Evolutionary conservation across 2,329 filamentous ascomycete genomes (phyloP), one percentile per base, ranked within the genome.

Genomic region (Huntiella omanensis): DNA sequence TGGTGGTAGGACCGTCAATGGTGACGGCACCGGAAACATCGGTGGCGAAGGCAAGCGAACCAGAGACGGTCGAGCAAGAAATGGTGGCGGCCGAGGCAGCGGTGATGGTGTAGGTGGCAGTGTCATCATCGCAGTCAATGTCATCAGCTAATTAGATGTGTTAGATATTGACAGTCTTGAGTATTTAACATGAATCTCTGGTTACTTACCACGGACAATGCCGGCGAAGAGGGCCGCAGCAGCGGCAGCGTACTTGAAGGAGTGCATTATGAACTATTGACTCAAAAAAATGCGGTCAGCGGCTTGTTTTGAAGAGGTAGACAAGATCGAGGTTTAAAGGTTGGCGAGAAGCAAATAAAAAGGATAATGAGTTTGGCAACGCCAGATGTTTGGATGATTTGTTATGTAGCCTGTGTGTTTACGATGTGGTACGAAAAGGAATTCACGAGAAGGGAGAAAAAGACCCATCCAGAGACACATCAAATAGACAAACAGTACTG

Each of bases 11-110:
- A 43, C 78, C 77, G 55, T 73, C 64, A 53, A 95, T 62, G 46
- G 65, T 62, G 54, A 94, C 69, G 51, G 62, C 60, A 40, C 71
- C 72, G 44, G 68, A 62, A 33, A 53, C 43, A 33, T 56, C 59
- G n/a, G 58, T 59, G 60, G 60, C 59, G 48, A 67, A 56, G 57
- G 61, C 63, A 41, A 53, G 35, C 59, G 70, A 70, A 55, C 83
- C 82, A 45, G 70, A 64, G 58, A 80, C 69, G 47, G 70, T 80
- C 16, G 60, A 57, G 71, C 83, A 91, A 52, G 68, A 60, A 49
- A 84, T 61, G 17, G 65, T 66, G 51, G 71, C 74, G 58, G 81
- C 73, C 54, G 72, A 75, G 45, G 65, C 70, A 62, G 67, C 77
- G 60, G 69, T 69, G 65, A 83, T 67, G 56, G 69, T 75, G 52